Conservation (phyloP, 2,329 filamentous ascomycete genomes). For the Spiromastix sp. region DNA sequence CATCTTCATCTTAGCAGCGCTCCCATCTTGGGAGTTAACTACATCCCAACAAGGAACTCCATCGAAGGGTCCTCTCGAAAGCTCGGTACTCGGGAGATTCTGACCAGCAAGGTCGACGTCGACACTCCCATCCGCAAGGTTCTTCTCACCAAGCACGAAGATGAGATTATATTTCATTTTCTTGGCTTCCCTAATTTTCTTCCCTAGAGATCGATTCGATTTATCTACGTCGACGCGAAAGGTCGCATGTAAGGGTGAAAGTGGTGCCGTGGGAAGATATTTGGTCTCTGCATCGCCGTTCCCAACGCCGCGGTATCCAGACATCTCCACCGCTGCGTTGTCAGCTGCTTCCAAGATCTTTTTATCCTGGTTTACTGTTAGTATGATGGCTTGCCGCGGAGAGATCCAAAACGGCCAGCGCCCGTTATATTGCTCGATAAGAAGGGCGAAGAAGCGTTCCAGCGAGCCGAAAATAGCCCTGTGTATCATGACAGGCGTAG, state of each 20-base stretch:
- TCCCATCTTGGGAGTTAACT: constrained; percentile 5
- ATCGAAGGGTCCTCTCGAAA: constrained; percentile 17
- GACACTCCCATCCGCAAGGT: constrained; percentile 50
- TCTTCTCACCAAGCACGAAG: constrained; percentile 58
- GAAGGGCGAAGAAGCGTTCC: constrained; percentile 71
- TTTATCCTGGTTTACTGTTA: constrained; percentile 56
- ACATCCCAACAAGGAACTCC: constrained; percentile 12
- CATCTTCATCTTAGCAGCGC: constrained; percentile 19
- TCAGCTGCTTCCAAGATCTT: constrained; percentile 36
- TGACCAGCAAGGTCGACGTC: constrained; percentile 32
- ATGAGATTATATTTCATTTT: constrained; percentile 62
- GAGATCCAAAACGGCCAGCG: constrained; percentile 84
- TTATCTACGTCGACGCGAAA: constrained; percentile 62
- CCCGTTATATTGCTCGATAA: constrained; percentile 74
- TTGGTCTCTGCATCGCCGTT: constrained; percentile 11
- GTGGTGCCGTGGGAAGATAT: constrained; percentile 22
- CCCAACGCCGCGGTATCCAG: constrained; percentile 18
- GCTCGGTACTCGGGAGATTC: constrained; percentile 30
- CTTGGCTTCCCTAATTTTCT: constrained; percentile 65
- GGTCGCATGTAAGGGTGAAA: constrained; percentile 46
- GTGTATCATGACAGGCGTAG: constrained; percentile 70
- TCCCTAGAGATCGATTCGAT: constrained; percentile 50
- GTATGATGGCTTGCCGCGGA: constrained; percentile 63
- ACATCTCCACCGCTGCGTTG: constrained; percentile 42
- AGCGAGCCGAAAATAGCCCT: constrained; percentile 75